These are phyloP conservation scores for Heritiera littoralis DNA, from an alignment of 345 rosid genomes.

Conservation along the genomic window DNA sequence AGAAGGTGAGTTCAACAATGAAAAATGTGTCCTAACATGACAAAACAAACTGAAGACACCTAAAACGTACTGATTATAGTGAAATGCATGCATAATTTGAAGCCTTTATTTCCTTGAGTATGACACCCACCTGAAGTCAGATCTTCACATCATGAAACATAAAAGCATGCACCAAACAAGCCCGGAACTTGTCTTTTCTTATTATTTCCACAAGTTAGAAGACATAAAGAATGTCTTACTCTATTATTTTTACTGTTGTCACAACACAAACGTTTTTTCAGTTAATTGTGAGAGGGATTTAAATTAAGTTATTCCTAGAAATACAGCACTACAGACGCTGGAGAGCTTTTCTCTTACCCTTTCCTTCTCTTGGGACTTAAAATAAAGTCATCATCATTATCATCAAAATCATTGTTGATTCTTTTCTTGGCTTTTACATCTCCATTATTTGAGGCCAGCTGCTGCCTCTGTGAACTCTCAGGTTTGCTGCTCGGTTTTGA, in stretches of 20 bases:
- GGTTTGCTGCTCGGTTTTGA: conserved; percentile 50
- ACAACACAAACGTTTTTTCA: conserved; percentile 23
- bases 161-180: background rate
- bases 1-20: background rate
- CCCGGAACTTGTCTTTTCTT: conserved; percentile 26
- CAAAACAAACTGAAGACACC: background rate
- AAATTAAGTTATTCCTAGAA: conserved; percentile 30
- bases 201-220: conserved; percentile 27
- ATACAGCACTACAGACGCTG: conserved; percentile 14
- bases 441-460: conserved; percentile 53
- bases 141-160: conserved; percentile 12
- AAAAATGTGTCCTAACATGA: background rate
- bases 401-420: conserved; percentile 47
- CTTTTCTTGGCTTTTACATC: conserved; percentile 69
- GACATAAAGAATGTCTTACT: conserved; percentile 36
- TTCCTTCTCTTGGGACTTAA: conserved; percentile 73
- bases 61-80: background rate
- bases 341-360: conserved; percentile 41
- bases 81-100: background rate
- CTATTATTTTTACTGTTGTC: conserved; percentile 19
- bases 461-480: conserved; percentile 64
- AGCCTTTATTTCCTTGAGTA: background rate
- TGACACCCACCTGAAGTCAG: background rate
- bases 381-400: conserved; percentile 42
- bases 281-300: conserved; percentile 20